Conservation (phyloP, 75 land plant genomes). For the Pinus taeda region DNA sequence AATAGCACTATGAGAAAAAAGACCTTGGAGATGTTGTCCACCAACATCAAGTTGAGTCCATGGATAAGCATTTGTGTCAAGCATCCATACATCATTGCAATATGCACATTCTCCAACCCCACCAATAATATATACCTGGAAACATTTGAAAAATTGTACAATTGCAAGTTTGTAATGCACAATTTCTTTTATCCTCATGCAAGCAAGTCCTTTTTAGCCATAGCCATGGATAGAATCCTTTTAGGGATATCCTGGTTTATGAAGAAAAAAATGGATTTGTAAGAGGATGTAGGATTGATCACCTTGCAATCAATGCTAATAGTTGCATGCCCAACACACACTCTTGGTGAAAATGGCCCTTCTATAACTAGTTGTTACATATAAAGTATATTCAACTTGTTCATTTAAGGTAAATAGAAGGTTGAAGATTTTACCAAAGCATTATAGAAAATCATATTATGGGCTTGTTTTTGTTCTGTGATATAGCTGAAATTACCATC, state of each 20-base stretch:
- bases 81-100: constrained; percentile 68
- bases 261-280: neutral
- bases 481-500: too few relatives aligned
- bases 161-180: too few relatives aligned
- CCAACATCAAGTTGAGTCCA: constrained; percentile 54
- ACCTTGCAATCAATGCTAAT: constrained; percentile 50
- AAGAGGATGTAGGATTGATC: constrained; percentile 4
- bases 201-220: too few relatives aligned
- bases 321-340: constrained; percentile 69
- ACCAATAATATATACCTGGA: constrained; percentile 65
- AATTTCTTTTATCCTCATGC: too few relatives aligned
- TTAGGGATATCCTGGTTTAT: neutral
- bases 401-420: too few relatives aligned
- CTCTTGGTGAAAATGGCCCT: constrained; percentile 47
- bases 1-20: constrained; percentile 71
- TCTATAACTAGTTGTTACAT: constrained; percentile 27
- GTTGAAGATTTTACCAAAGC: too few relatives aligned
- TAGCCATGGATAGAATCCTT: too few relatives aligned
- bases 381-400: neutral
- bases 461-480: too few relatives aligned
- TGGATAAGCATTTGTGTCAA: constrained; percentile 38
- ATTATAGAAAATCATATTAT: too few relatives aligned
- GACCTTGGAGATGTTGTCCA: constrained; percentile 61
- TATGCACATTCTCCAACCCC: constrained; percentile 74
- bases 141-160: neutral